Percentiles rank a stretch among this genome's conserved stretches.
Conservation (phyloP, 805 yeast genomes). For the Nakazawaea holstii region DNA sequence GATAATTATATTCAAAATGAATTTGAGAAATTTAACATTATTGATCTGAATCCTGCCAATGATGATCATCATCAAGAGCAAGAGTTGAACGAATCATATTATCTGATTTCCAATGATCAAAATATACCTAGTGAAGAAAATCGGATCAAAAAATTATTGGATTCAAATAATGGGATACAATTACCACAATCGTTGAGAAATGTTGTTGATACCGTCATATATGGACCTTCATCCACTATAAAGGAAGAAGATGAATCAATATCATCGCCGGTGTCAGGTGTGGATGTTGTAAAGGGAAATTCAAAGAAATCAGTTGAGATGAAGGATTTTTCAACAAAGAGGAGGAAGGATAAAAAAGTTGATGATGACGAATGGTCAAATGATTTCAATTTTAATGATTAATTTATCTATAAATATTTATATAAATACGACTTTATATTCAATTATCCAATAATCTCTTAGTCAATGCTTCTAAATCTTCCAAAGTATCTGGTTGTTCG, state of each 20-base stretch:
- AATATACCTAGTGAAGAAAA: slow-evolving; percentile 3
- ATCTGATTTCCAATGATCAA: background rate
- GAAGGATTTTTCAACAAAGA: slow-evolving; percentile 3
- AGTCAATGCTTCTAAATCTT: slow-evolving; percentile 89
- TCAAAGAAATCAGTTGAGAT: slow-evolving; percentile 3
- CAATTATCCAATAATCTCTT: slow-evolving; percentile 32
- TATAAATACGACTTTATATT: background rate
- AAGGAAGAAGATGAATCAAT: slow-evolving; percentile 2
- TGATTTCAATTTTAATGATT: slow-evolving; percentile 2
- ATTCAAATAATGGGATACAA: background rate
- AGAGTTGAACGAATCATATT: background rate
- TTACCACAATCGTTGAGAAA: slow-evolving; percentile 5
- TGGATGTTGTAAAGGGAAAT: background rate
- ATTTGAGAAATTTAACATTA: slow-evolving; percentile 11
- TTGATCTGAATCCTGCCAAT: slow-evolving; percentile 10
- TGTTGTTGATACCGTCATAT: slow-evolving; percentile 12
- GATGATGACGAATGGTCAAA: background rate
- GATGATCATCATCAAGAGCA: background rate
- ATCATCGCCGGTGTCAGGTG: background rate
- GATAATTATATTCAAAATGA: slow-evolving; percentile 11
- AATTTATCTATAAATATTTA: background rate
- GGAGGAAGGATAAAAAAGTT: too few species aligned
- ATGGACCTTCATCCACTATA: background rate
- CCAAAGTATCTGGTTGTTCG: slow-evolving; percentile 85
- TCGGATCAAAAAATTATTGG: slow-evolving; percentile 9